Conservation (phyloP, 306 rosid species). For the Fragaria iinumae region DNA sequence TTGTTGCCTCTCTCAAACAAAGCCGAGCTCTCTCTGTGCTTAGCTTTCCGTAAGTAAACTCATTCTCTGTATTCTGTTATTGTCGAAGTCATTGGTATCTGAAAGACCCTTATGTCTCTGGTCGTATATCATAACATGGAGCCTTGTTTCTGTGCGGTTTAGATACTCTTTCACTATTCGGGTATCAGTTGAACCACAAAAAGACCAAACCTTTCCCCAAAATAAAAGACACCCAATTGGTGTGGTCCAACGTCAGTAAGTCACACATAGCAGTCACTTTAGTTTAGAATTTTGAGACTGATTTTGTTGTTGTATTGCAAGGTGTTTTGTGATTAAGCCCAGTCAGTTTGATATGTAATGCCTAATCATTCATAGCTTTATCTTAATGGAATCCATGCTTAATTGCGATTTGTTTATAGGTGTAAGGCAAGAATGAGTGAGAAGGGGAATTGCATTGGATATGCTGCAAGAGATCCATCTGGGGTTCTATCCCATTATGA, state of each 20-base stretch:
- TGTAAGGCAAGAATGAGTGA: conserved; percentile 30
- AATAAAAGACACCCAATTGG: neutral
- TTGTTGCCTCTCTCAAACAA: neutral
- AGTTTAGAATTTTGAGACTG: neutral
- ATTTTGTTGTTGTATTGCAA: neutral
- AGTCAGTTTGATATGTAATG: neutral
- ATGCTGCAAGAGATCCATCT: conserved; percentile 80
- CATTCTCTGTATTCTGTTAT: neutral
- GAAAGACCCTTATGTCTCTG: neutral
- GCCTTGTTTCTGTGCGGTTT: conserved; percentile 2
- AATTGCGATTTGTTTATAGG: neutral
- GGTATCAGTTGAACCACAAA: neutral
- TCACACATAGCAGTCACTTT: neutral
- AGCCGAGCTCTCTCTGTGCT: neutral
- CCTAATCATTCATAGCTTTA: neutral
- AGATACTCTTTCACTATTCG: too few species aligned
- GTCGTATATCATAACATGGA: neutral
- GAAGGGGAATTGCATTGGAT: conserved; percentile 57
- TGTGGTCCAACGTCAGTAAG: neutral
- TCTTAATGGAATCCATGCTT: neutral
- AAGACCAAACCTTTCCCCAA: neutral
- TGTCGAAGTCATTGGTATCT: neutral
- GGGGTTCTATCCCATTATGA: conserved; percentile 66
- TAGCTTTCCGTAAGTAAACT: neutral
- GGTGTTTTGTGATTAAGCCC: neutral